phyloP scores from a whole-genome alignment of 73 alveolate genomes.

The Paramecium sonneborni region DNA sequence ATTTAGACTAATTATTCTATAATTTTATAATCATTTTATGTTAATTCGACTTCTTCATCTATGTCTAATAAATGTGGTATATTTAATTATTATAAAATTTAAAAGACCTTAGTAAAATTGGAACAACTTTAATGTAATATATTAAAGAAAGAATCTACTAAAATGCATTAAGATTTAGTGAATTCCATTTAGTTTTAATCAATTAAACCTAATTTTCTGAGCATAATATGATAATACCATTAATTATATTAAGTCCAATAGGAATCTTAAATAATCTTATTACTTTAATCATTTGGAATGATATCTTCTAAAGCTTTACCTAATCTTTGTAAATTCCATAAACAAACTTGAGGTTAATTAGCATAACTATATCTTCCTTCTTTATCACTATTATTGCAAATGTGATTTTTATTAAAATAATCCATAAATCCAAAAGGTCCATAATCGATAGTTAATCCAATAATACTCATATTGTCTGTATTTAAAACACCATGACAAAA shows the following conservation, averaged over 20 bases:
- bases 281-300: slow-evolving; percentile 8
- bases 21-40: slow-evolving; percentile 37
- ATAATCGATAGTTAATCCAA: slow-evolving; percentile 88
- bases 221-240: slow-evolving; percentile 61
- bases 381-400: slow-evolving; percentile 79
- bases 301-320: slow-evolving; percentile 70
- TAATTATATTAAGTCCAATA: slow-evolving; percentile 55
- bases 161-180: slow-evolving; percentile 48
- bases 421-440: slow-evolving; percentile 95
- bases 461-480: slow-evolving; percentile 89
- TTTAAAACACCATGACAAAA: slow-evolving; percentile 91
- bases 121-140: slow-evolving; percentile 63
- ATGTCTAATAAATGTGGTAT: neutral
- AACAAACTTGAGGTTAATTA: slow-evolving; percentile 77
- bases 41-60: slow-evolving; percentile 53
- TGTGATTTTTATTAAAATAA: slow-evolving; percentile 68
- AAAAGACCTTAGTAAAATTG: slow-evolving; percentile 77
- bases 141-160: slow-evolving; percentile 49
- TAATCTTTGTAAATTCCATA: slow-evolving; percentile 73
- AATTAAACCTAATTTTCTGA: slow-evolving; percentile 68
- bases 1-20: slow-evolving; percentile 29
- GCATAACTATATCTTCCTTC: slow-evolving; percentile 80
- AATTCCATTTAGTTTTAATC: neutral
- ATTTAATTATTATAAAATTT: slow-evolving; percentile 31
- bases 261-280: neutral